phyloP scores from a whole-genome alignment of 1,139 yeast genomes.

The Suhomyces coccinellae region DNA sequence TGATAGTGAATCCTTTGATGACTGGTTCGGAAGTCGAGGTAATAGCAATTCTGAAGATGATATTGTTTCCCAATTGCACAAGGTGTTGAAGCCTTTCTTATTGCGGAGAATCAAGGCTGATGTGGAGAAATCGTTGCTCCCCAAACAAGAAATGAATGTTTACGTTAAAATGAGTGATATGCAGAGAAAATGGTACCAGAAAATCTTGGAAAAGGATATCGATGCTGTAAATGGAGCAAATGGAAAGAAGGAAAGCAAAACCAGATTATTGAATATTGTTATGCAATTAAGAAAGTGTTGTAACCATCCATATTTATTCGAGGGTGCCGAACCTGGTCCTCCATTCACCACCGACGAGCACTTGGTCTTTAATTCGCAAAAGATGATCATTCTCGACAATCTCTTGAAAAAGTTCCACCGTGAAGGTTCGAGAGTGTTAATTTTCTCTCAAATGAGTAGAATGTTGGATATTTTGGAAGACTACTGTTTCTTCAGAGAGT shows the following conservation, averaged over 20 bases:
- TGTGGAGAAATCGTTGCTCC: constrained; percentile 74
- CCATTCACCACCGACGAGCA: constrained; percentile 85
- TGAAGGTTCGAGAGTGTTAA: constrained; percentile 74
- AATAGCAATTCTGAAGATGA: constrained; percentile 34
- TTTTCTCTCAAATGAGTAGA: constrained; percentile 82
- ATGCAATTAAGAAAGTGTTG: constrained; percentile 85
- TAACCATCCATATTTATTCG: constrained; percentile 79
- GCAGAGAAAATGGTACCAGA: constrained; percentile 78
- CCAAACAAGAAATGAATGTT: constrained; percentile 71
- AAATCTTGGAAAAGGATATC: constrained; percentile 72
- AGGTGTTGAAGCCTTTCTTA: constrained; percentile 76
- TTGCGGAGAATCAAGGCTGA: constrained; percentile 76
- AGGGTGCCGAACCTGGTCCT: constrained; percentile 88
- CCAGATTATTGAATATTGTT: constrained; percentile 71
- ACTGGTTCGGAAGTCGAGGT: constrained; percentile 53
- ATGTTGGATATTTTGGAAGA: constrained; percentile 78
- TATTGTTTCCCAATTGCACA: constrained; percentile 83
- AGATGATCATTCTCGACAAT: constrained; percentile 70
- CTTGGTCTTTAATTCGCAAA: constrained; percentile 68
- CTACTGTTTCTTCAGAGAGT: constrained; percentile 68
- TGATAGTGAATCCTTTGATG: constrained; percentile 71
- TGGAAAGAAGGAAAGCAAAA: constrained; percentile 73
- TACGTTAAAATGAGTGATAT: constrained; percentile 74
- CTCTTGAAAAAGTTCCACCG: constrained; percentile 58
- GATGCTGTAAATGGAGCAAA: constrained; percentile 83